A percentile compares a stretch with the other conserved stretches of the same genome.
phyloP scores from a whole-genome alignment of 1,139 yeast species.

The Pichia inconspicua region DNA sequence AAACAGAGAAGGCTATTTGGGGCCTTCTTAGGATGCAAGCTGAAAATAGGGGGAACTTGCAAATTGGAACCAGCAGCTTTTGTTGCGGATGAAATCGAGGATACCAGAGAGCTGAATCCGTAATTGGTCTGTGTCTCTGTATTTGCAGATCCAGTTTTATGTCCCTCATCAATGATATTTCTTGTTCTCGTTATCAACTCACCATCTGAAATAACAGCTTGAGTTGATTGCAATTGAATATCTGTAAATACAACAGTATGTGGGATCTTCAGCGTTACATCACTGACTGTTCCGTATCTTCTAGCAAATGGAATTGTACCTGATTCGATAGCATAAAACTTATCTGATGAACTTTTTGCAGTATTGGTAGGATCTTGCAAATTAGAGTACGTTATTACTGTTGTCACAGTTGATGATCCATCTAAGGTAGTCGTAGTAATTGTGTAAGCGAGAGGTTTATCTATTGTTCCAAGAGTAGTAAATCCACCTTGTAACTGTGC shows the following conservation, averaged over 20 bases:
- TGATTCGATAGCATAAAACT: constrained; percentile 27
- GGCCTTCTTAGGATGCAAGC: background rate
- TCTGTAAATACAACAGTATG: constrained; percentile 13
- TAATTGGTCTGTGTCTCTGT: constrained; percentile 5
- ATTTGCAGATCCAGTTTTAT: constrained; percentile 1
- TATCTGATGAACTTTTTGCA: background rate
- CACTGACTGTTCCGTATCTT: constrained; percentile 25
- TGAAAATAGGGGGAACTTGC: constrained; percentile 1
- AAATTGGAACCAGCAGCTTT: constrained; percentile 6
- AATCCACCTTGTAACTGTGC: background rate
- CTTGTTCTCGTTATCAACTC: constrained; percentile 12
- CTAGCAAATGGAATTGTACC: constrained; percentile 45
- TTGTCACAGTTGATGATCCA: background rate
- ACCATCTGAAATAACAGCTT: constrained; percentile 16
- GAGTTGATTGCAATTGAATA: constrained; percentile 13
- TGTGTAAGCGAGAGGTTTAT: background rate
- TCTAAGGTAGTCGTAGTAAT: background rate
- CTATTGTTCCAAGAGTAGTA: background rate
- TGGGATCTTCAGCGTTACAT: constrained; percentile 28
- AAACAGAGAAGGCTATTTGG: background rate
- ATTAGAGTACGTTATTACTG: constrained; percentile 1
- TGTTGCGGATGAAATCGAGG: background rate
- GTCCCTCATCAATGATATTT: background rate
- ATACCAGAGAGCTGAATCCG: constrained; percentile 13
- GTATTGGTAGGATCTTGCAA: background rate